Evolutionary conservation across 257 asterid genomes (phyloP), one percentile per base, ranked within the genome.

Genomic region (Gentiana straminea): DNA sequence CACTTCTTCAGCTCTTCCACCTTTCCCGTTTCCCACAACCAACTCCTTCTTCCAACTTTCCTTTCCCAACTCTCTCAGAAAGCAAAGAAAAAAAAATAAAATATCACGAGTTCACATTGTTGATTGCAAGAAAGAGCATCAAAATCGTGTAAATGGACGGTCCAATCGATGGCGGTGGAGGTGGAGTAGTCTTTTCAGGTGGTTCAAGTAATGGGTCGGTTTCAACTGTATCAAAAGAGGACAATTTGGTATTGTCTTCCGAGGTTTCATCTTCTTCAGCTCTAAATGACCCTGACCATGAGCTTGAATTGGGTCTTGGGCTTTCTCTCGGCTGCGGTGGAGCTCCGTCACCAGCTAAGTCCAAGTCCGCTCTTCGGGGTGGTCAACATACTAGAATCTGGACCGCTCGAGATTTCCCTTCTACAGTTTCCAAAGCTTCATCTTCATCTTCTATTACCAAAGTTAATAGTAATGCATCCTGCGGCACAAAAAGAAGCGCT

Each of bases 401-500:
- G 75, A 82, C 84, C 13, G 86, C 82, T 47, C 67, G 74, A 41
- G 83, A 79, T 72, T 81, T 84, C 44, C 59, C 72, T 10, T 15
- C 79, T 2, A 68, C 8, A 61, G 75, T 58, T 69, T 71, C 81
- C 37, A 77, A 81, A 13, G 63, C 75, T 53, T 68, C 86, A 35
- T 77, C 84, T 0, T 81, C 84, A 0, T 77, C 90, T 35, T 72
- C 86, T 59, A 70, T 65, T 8, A 70, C 74, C 12, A 81, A 65
- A 73, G 58, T 67, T 67, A 70, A 58, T 41, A 10, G 7, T 41
- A 69, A 56, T 75, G 73, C 75, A 50, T 62, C 75, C 13, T 77
- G 80, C 64, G 94, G 94, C 47, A 79, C 78, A 5, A 86, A 89
- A 69, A 74, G 95, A 67, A 68, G 75, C 49, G 97, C 94, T 34